Conservation (phyloP, 2,329 filamentous ascomycete species). For the Aaosphaeria pasadenensis region DNA sequence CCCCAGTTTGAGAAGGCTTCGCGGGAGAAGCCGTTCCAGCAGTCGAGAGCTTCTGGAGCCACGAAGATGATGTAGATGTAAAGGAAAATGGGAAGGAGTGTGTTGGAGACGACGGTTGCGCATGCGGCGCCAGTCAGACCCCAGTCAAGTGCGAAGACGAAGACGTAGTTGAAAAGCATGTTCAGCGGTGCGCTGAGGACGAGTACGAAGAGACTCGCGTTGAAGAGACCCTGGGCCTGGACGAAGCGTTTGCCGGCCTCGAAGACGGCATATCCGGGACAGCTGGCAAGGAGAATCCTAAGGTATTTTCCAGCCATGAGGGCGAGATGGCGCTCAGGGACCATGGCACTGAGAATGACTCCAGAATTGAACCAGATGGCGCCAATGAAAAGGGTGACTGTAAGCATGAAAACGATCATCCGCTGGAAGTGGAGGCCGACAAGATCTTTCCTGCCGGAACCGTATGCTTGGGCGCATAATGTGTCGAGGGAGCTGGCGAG, state of each 20-base stretch:
- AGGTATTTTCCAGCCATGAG: conserved; percentile 51
- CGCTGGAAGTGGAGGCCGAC: conserved; percentile 54
- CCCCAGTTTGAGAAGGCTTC: conserved; percentile 71
- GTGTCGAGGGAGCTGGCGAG: conserved; percentile 50
- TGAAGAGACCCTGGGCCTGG: conserved; percentile 55
- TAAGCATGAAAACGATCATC: conserved; percentile 50
- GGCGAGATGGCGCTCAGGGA: conserved; percentile 49
- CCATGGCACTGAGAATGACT: conserved; percentile 44
- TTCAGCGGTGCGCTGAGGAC: conserved; percentile 50
- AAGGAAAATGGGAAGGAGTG: conserved; percentile 48
- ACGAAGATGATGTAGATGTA: conserved; percentile 46
- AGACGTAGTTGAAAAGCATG: conserved; percentile 49
- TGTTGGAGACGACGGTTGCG: conserved; percentile 49
- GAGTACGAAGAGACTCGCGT: conserved; percentile 47
- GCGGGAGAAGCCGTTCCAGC: conserved; percentile 72
- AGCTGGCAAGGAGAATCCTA: conserved; percentile 47
- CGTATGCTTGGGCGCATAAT: conserved; percentile 52
- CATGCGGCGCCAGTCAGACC: conserved; percentile 53
- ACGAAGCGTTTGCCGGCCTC: conserved; percentile 55
- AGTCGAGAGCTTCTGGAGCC: conserved; percentile 38
- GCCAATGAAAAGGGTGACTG: conserved; percentile 49
- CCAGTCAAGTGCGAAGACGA: conserved; percentile 42
- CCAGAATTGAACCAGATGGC: conserved; percentile 50
- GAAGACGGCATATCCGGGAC: conserved; percentile 54
- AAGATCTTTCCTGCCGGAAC: conserved; percentile 45